Percentiles rank a stretch among this genome's conserved stretches.
phyloP scores from a whole-genome alignment of 2,329 filamentous ascomycete genomes.

The Arachnopeziza araneosa region DNA sequence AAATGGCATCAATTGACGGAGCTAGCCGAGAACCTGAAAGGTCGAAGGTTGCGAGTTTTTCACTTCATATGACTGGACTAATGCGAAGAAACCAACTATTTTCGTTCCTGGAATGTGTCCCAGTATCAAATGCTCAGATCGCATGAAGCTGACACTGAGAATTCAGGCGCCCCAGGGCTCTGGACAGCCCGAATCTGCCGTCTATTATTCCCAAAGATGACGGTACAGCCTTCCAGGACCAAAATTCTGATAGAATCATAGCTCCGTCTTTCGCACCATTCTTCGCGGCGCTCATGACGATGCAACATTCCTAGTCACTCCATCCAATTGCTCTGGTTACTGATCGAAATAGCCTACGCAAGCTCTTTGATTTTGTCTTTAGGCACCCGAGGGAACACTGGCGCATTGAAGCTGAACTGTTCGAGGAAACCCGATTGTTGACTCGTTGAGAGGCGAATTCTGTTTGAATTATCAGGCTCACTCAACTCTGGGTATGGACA shows the following conservation, averaged over 20 bases:
- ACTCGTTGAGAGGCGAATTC: constrained; percentile 25
- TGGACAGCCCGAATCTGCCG: constrained; percentile 18
- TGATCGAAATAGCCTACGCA: constrained; percentile 29
- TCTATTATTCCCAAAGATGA: constrained; percentile 9
- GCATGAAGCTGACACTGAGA: not conserved
- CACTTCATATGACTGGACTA: constrained; percentile 23
- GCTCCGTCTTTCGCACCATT: constrained; percentile 24
- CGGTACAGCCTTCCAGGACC: constrained; percentile 24
- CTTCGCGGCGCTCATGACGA: constrained; percentile 21
- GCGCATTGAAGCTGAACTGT: constrained; percentile 30
- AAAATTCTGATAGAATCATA: constrained; percentile 27
- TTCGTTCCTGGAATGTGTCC: constrained; percentile 18
- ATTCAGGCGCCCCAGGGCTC: constrained; percentile 14
- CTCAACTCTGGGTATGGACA: constrained; percentile 27
- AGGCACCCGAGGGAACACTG: constrained; percentile 25
- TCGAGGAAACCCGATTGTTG: constrained; percentile 32
- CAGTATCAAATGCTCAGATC: not conserved
- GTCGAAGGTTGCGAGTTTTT: constrained; percentile 12
- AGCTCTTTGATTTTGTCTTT: constrained; percentile 25
- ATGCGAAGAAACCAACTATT: constrained; percentile 12
- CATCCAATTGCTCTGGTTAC: constrained; percentile 24
- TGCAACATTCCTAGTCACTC: constrained; percentile 20
- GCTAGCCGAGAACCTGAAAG: too few relatives aligned
- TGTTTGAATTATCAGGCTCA: constrained; percentile 8
- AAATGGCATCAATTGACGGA: too few relatives aligned